These are phyloP conservation scores for Mycosphaerella sp. DNA, from an alignment of 2,329 filamentous ascomycete species.

Conservation along the genomic window DNA sequence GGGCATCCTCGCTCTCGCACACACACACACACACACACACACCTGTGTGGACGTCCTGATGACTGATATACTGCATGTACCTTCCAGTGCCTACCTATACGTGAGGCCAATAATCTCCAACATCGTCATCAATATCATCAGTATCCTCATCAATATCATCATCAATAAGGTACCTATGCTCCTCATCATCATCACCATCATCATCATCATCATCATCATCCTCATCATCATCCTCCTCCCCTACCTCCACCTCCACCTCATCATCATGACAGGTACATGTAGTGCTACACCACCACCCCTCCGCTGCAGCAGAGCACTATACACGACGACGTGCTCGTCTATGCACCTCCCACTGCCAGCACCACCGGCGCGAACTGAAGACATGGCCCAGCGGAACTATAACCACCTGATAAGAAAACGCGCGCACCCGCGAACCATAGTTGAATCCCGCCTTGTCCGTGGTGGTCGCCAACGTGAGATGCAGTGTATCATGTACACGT, in stretches of 20 bases:
- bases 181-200: too few relatives aligned
- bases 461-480: background rate
- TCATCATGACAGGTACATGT: background rate
- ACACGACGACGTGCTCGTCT: conserved; percentile 1
- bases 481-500: conserved; percentile 3
- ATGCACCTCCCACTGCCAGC: conserved; percentile 1
- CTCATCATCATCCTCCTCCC: too few relatives aligned
- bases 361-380: background rate
- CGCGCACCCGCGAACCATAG: background rate
- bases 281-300: background rate
- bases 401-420: background rate
- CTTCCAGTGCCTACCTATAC: too few relatives aligned
- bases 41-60: too few relatives aligned
- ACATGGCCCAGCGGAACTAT: too few relatives aligned
- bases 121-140: background rate
- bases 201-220: background rate
- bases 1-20: too few relatives aligned
- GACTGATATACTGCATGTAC: too few relatives aligned
- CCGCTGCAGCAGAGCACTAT: background rate
- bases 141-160: too few relatives aligned
- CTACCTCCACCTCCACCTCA: too few relatives aligned
- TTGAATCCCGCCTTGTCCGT: background rate
- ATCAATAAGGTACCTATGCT: too few relatives aligned
- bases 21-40: too few relatives aligned
- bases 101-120: too few relatives aligned